Percentiles rank a stretch among this genome's conserved stretches.
These are phyloP conservation scores for Boletus pseudo-olivaceus DNA, from an alignment of 768 basidiomycete species.

Conservation along the genomic window DNA sequence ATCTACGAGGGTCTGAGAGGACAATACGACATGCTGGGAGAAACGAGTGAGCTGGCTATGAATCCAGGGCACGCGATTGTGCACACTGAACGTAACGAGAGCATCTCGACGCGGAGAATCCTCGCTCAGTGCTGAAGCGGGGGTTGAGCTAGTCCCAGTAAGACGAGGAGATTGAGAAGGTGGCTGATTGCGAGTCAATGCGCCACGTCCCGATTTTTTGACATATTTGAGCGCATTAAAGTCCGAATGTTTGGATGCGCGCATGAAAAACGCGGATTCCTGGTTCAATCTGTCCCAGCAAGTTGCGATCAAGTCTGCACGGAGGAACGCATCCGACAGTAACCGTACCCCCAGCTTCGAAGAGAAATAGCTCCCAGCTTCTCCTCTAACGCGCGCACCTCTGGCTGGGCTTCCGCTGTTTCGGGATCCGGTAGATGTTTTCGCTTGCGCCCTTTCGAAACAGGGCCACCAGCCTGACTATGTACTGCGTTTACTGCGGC, in stretches of 20 bases:
- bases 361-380: conserved; percentile 51
- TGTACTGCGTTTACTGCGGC: conserved; percentile 37
- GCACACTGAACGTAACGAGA: conserved; percentile 56
- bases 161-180: not conserved
- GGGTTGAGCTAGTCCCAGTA: not conserved
- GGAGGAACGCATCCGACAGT: not conserved
- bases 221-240: conserved; percentile 48
- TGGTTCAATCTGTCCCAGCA: conserved; percentile 40
- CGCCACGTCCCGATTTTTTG: conserved; percentile 33
- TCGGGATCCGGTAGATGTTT: conserved; percentile 30
- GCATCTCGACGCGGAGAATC: conserved; percentile 33
- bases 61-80: conserved; percentile 60
- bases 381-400: conserved; percentile 47
- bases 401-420: conserved; percentile 35
- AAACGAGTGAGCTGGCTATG: conserved; percentile 55
- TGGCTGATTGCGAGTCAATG: conserved; percentile 14
- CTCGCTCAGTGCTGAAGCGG: not conserved
- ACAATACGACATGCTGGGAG: conserved; percentile 66
- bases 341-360: conserved; percentile 58
- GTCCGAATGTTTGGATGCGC: conserved; percentile 62
- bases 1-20: conserved; percentile 71
- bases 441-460: conserved; percentile 30
- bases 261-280: conserved; percentile 59
- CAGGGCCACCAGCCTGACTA: conserved; percentile 32
- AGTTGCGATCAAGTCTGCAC: not conserved